Evolutionary conservation across 192 early-diverging fungal genomes (phyloP).

Genomic region (Chytriomyces hyalinus): DNA sequence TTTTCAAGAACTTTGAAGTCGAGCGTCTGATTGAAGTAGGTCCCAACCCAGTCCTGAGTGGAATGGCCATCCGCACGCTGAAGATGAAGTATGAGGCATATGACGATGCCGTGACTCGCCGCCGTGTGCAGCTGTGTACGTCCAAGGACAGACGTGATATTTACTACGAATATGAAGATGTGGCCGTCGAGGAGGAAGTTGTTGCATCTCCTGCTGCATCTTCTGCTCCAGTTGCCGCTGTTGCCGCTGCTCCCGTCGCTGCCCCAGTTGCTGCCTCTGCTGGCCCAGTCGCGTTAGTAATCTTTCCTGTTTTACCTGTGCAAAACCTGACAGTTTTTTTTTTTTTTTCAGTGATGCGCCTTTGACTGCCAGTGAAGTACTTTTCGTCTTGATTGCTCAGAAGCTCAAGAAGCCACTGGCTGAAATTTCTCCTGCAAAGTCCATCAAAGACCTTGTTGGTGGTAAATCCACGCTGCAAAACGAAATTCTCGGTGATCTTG

Average conservation of each 20-base stretch:
- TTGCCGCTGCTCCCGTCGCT: conserved; percentile 58
- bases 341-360: conserved; percentile 64
- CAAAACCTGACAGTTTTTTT: not conserved
- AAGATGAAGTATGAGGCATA: conserved; percentile 97
- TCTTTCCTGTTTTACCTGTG: conserved; percentile 18
- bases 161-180: conserved; percentile 87
- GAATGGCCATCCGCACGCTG: conserved; percentile 92
- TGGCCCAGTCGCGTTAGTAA: conserved; percentile 43
- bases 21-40: conserved; percentile 91
- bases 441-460: conserved; percentile 91
- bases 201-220: conserved; percentile 55
- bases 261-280: conserved; percentile 62
- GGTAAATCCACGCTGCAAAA: conserved; percentile 97
- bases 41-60: conserved; percentile 84
- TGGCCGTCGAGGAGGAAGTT: conserved; percentile 51
- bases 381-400: conserved; percentile 84
- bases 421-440: conserved; percentile 76
- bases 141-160: conserved; percentile 92
- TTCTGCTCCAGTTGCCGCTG: conserved; percentile 58
- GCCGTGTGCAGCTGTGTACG: conserved; percentile 86
- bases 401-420: conserved; percentile 84
- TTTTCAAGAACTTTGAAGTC: conserved; percentile 82
- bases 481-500: conserved; percentile 93
- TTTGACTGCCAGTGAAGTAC: conserved; percentile 80
- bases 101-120: conserved; percentile 89